Evolutionary conservation across 1,139 yeast species (phyloP).

Genomic region (Blastobotrys buckinghamii): DNA sequence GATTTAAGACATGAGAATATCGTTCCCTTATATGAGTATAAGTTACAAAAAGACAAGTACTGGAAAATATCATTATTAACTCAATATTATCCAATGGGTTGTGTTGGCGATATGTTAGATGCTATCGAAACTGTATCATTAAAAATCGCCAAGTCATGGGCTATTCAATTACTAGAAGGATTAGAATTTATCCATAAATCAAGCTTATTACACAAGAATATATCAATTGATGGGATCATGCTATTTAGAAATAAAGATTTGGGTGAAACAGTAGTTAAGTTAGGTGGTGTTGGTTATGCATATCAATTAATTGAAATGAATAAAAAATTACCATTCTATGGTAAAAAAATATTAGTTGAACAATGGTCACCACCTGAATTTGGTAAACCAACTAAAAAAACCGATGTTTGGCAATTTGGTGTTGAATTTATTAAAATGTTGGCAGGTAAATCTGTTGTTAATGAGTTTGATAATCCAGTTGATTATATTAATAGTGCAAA

Average conservation of each 20-base stretch:
- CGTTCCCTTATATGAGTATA: conserved; percentile 61
- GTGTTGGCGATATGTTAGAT: conserved; percentile 61
- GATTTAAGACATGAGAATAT: conserved; percentile 61
- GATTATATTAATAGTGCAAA: conserved; percentile 51
- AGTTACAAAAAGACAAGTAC: conserved; percentile 33
- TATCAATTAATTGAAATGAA: conserved; percentile 58
- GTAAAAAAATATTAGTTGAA: conserved; percentile 21
- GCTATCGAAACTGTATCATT: conserved; percentile 63
- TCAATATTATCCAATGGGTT: conserved; percentile 55
- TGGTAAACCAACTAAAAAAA: conserved; percentile 55
- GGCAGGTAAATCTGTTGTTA: conserved; percentile 52
- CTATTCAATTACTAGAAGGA: conserved; percentile 79
- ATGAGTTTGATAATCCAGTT: conserved; percentile 53
- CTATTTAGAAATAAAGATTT: conserved; percentile 45
- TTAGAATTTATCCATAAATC: conserved; percentile 75
- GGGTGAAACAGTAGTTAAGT: conserved; percentile 53
- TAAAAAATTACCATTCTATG: conserved; percentile 31
- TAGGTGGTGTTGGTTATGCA: conserved; percentile 69
- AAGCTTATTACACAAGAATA: conserved; percentile 68
- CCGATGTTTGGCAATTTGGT: conserved; percentile 93
- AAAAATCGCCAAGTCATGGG: conserved; percentile 80
- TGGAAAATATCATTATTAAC: conserved; percentile 70
- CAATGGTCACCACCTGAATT: conserved; percentile 81
- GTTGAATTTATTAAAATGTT: conserved; percentile 68
- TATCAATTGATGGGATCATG: conserved; percentile 58